phyloP scores from a whole-genome alignment of 139 green algal genomes.

The Tetraselmis striata region DNA sequence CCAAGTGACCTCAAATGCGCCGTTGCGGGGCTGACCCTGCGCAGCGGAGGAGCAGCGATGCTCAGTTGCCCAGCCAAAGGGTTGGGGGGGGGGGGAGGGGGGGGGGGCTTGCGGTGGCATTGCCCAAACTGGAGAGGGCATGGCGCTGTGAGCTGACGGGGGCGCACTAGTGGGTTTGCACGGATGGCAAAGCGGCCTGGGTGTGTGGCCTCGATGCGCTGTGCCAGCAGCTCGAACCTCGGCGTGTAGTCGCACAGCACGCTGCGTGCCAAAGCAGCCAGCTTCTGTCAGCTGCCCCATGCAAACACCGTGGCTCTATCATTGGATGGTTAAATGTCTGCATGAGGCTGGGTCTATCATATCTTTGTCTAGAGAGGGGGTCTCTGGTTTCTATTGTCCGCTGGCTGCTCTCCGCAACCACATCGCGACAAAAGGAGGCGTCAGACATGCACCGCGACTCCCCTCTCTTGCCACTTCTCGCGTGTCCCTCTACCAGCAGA shows the following conservation, averaged over 20 bases:
- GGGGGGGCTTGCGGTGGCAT: not conserved
- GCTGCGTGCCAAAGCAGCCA: not conserved
- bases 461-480: no score
- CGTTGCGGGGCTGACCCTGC: not conserved
- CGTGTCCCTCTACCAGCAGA: no score
- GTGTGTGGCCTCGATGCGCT: not conserved
- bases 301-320: not conserved
- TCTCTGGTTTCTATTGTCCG: no score
- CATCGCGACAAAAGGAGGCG: no score
- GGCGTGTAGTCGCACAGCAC: not conserved
- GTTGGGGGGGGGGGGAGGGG: not conserved
- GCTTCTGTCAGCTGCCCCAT: not conserved
- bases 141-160: not conserved
- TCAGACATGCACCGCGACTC: no score
- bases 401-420: no score
- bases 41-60: not conserved
- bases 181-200: not conserved
- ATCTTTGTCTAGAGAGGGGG: not conserved
- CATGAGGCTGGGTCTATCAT: not conserved
- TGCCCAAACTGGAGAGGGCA: not conserved
- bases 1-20: not conserved
- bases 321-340: not conserved
- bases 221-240: not conserved
- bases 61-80: not conserved
- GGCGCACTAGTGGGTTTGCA: not conserved